A percentile compares a stretch with the other conserved stretches of the same genome.
phyloP scores from a whole-genome alignment of 345 rosid species.

The Nephelium lappaceum region DNA sequence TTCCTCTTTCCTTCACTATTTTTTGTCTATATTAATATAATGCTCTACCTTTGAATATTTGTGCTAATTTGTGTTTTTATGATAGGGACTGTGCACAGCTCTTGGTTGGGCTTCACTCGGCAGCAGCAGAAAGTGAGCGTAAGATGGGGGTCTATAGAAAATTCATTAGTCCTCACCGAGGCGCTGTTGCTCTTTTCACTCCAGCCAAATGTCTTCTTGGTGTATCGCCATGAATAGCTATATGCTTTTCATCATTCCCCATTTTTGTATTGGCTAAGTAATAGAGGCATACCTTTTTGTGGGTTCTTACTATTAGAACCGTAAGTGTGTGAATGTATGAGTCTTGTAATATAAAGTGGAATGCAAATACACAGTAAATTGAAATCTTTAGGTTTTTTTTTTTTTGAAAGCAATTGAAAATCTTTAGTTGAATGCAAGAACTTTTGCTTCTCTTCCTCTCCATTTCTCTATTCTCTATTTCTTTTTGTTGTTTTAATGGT shows the following conservation, averaged over 20 bases:
- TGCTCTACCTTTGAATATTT: neutral
- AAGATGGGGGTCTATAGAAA: conserved; percentile 54
- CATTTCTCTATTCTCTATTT: neutral
- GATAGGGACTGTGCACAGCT: conserved; percentile 75
- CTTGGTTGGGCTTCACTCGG: conserved; percentile 52
- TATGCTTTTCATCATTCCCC: neutral
- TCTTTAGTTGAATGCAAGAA: conserved; percentile 5
- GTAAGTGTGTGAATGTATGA: neutral
- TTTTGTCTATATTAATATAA: neutral
- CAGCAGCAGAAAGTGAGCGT: conserved; percentile 54
- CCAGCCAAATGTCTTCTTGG: conserved; percentile 54
- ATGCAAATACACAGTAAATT: neutral
- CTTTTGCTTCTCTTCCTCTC: neutral
- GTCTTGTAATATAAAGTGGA: neutral
- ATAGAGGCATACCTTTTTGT: neutral
- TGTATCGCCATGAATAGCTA: neutral
- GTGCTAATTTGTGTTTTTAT: neutral
- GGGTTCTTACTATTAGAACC: neutral
- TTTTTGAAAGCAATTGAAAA: no score
- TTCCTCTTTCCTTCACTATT: neutral
- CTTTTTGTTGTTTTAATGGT: neutral
- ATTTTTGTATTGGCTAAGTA: no score
- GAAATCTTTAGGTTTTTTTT: neutral
- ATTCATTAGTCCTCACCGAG: conserved; percentile 50
- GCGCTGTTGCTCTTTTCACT: conserved; percentile 55